Evolutionary conservation across 352 stramenopile genomes (phyloP).

Genomic region (Phytophthora citrophthora): DNA sequence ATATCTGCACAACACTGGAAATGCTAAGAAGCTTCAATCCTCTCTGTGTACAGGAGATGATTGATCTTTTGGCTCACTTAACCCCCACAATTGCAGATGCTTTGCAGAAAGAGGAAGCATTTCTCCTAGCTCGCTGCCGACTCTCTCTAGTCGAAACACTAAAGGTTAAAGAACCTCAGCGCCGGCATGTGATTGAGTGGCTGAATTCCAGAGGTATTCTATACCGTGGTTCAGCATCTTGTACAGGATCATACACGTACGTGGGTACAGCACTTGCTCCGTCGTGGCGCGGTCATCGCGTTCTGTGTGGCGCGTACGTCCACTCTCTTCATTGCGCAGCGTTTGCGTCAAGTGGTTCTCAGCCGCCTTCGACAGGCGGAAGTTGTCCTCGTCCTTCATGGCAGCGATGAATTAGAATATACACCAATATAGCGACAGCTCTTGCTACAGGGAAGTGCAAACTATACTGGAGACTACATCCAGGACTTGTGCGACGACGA

Average conservation of each 20-base stretch:
- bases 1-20: background rate
- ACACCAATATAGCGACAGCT: constrained; percentile 16
- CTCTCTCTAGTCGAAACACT: constrained; percentile 7
- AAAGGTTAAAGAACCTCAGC: background rate
- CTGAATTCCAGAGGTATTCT: constrained; percentile 3
- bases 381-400: constrained; percentile 74
- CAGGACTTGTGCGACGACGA: constrained; percentile 12
- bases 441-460: constrained; percentile 19
- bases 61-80: background rate
- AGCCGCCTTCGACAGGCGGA: constrained; percentile 78
- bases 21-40: background rate
- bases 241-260: constrained; percentile 99
- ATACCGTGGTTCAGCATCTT: constrained; percentile 97
- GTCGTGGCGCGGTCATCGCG: constrained; percentile 98
- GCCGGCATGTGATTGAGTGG: constrained; percentile 3
- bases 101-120: background rate
- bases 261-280: constrained; percentile 98
- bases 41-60: background rate
- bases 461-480: constrained; percentile 20
- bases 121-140: background rate
- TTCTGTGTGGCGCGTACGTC: constrained; percentile 91
- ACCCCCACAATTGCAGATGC: background rate
- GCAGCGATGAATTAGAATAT: background rate
- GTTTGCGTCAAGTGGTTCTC: constrained; percentile 81
- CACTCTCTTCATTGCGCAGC: constrained; percentile 80